A percentile compares a stretch with the other conserved stretches of the same genome.
Conservation (phyloP, 225 moss, liverwort and hornwort genomes). For the Straminergon stramineum region DNA sequence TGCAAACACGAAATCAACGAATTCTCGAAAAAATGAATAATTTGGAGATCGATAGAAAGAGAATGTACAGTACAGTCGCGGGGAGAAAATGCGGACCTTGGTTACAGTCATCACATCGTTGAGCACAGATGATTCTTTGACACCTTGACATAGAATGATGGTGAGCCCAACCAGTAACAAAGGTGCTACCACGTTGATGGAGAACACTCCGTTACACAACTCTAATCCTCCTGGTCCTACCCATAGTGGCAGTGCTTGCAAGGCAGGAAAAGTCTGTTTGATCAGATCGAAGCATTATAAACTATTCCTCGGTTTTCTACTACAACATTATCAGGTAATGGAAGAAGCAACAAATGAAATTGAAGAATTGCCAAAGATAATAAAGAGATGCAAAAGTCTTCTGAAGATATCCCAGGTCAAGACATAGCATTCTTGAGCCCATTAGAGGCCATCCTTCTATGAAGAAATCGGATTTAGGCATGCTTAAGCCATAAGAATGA, state of each 20-base stretch:
- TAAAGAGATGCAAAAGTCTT: not conserved
- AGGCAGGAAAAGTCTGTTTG: conserved; percentile 44
- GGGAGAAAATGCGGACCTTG: conserved; percentile 41
- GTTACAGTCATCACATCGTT: conserved; percentile 82
- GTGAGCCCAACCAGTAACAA: conserved; percentile 60
- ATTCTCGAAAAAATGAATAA: not conserved
- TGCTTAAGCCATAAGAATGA: not conserved
- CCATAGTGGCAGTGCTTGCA: conserved; percentile 53
- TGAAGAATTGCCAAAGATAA: not conserved
- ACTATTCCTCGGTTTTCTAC: not conserved
- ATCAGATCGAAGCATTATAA: not conserved
- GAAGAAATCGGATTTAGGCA: not conserved
- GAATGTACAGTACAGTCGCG: not conserved
- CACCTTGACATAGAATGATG: conserved; percentile 71
- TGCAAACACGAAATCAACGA: not conserved
- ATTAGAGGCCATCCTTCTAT: not conserved
- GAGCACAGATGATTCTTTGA: conserved; percentile 69
- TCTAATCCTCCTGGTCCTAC: conserved; percentile 85
- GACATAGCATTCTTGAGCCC: not conserved
- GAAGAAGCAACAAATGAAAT: not conserved
- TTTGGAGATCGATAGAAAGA: not conserved
- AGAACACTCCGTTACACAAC: conserved; percentile 66
- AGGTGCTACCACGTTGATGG: conserved; percentile 85
- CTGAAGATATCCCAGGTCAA: not conserved
- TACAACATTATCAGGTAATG: not conserved